These are phyloP conservation scores for Agrocybe pediades DNA, from an alignment of 768 basidiomycete genomes.

Conservation along the genomic window DNA sequence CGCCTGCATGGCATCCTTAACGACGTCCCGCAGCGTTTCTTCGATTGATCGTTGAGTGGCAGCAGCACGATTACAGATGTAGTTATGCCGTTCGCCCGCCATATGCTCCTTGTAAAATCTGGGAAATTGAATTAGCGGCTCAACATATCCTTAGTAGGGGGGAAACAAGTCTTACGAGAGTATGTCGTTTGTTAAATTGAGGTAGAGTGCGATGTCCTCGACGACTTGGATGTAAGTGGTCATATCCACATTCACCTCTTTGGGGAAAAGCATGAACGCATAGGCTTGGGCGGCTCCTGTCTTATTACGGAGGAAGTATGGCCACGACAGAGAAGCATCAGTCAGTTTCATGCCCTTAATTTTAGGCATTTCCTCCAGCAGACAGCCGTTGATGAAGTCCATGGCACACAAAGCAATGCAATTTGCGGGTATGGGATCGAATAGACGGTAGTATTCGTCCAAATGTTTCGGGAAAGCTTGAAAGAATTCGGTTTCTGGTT, in stretches of 20 bases:
- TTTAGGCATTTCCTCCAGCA: conserved; percentile 1
- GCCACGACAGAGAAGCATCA: not conserved
- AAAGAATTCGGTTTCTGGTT: not conserved
- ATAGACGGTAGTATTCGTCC: not conserved
- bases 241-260: conserved; percentile 1
- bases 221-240: conserved; percentile 4
- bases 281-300: conserved; percentile 1
- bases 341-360: conserved; percentile 8
- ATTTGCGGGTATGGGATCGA: conserved; percentile 4
- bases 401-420: conserved; percentile 1
- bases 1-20: not conserved
- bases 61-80: not conserved
- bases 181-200: conserved; percentile 1
- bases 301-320: conserved; percentile 4
- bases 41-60: not conserved
- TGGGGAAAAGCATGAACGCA: conserved; percentile 6
- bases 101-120: conserved; percentile 8
- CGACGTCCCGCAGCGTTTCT: conserved; percentile 2
- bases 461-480: conserved; percentile 1
- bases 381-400: conserved; percentile 4
- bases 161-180: not conserved
- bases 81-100: conserved; percentile 4
- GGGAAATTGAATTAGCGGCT: not conserved
- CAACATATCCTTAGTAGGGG: too few species aligned
- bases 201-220: conserved; percentile 1